Base-by-base conservation (phyloP, 306 rosid species). In the Cicer bijugum region DNA sequence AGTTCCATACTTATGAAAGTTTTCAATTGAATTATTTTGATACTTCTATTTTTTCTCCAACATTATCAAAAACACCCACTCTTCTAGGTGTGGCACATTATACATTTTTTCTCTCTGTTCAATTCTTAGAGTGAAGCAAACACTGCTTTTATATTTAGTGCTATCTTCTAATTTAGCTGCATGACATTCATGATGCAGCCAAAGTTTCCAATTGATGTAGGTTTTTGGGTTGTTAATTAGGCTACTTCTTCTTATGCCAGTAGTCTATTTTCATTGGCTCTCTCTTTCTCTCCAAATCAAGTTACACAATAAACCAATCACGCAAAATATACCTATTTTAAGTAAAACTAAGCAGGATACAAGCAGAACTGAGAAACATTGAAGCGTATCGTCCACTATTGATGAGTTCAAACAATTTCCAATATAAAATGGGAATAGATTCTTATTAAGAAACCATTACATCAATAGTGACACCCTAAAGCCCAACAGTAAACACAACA, bases 381-480 rank as follows among this genome's bases (percentile, higher is more conserved):
- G 62, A 35, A 28, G 12, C 51, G 35, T 14, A 12, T 9, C 20
- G 53, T 63, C 4, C 14, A 28, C 35, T 8, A 12, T 42, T 55
- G 46, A 2, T 40, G 9, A 23, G 58, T 67, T 46, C 12, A 46
- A 12, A n/a, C n/a, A 23, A 1, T 46, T 39, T 33, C n/a, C 53
- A 33, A 75, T 50, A 14, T 75, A 33, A 44, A 40, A 33, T 15
- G 12, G 48, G 23, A 52, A 20, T 65, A 65, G 6, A 6, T 50
- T 50, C 38, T 48, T 75, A 8, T 15, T 15, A 9, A 20, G n/a
- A 42, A 75, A 64, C 72, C 58, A 62, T 64, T 46, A 40, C 35
- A 64, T 64, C 16, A 4, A 39, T n/a, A 51, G 35, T 64, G 55
- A 23, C 52, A 9, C 15, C 39, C 57, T n/a, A 11, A 76, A 45